Percentiles rank a stretch among this genome's conserved stretches.
These are phyloP conservation scores for Sarcocystis neurona DNA, from an alignment of 169 alveolate genomes.

Conservation along the genomic window DNA sequence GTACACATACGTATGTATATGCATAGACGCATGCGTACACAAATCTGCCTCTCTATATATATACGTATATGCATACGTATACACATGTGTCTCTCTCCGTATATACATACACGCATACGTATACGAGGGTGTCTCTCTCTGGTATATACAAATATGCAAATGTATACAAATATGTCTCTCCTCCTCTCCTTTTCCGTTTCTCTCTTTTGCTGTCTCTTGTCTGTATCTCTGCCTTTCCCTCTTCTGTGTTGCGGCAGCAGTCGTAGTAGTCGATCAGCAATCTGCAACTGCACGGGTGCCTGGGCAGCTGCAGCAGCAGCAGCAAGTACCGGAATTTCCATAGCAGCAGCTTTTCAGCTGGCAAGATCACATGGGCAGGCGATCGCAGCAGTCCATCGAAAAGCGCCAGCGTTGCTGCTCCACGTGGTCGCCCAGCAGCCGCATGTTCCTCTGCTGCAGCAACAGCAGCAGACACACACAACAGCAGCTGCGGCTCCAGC, in stretches of 20 bases:
- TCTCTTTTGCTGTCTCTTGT: not conserved
- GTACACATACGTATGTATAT: too few relatives aligned
- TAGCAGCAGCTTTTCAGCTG: not conserved
- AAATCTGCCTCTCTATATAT: too few relatives aligned
- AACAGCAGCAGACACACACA: too few relatives aligned
- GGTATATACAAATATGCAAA: not conserved
- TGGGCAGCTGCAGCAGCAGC: not conserved
- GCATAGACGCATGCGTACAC: too few relatives aligned
- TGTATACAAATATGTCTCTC: not conserved
- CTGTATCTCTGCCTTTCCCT: not conserved
- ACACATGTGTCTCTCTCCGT: too few relatives aligned
- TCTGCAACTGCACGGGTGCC: too few relatives aligned
- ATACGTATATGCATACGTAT: too few relatives aligned
- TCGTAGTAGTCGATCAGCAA: too few relatives aligned
- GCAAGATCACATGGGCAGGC: not conserved
- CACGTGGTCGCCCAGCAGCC: not conserved
- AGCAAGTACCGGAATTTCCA: slow-evolving; percentile 2
- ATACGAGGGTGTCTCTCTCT: not conserved
- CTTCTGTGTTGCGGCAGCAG: not conserved
- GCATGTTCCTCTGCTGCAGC: too few relatives aligned
- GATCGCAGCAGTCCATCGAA: not conserved
- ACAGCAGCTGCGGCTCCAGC: too few relatives aligned
- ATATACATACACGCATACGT: not conserved
- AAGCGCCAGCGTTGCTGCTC: not conserved
- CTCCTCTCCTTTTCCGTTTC: not conserved